Base-by-base conservation (phyloP, 2,329 filamentous ascomycete species). In the Paecilomyces dactylethromorphus region DNA sequence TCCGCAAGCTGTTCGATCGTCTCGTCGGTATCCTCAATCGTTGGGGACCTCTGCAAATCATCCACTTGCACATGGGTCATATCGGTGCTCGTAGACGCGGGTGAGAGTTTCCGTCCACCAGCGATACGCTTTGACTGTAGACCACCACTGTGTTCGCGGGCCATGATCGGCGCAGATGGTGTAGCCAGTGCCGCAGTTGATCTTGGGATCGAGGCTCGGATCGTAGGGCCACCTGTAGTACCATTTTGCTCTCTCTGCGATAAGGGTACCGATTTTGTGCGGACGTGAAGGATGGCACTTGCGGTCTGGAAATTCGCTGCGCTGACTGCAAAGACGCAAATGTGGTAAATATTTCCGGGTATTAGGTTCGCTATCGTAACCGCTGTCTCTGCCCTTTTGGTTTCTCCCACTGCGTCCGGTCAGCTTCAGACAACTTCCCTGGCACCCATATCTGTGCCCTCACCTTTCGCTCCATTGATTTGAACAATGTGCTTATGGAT, bases 291-390 rank as follows among this genome's bases (percentile, higher is more conserved):
- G 39, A 95, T 86, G 4, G 86, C 83, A 72, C 94, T 97, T 39
- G 91, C 89, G 0, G 92, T 91, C 70, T 96, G 91, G 68, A 97
- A 97, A 73, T 94, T 95, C 65, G 92, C 91, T 31, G 88, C 85
- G 54, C 93, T 96, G 57, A 97, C 89, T 45, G 93, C 91, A 65
- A 97, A 90, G 57, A 97, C 91, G 60, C 93, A 88, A 29, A 99
- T 87, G 64, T 96, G 95, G 76, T 97, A 97, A 68, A 92, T 95
- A 68, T 90, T 90, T 64, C 89, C 87, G 0, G 94, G 92, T 66
- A 89, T 87, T 7, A 99, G 81, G 45, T 92, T 91, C 32, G 89
- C 92, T 58, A 99, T 92, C 53, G 90, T 92, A 56, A 97, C 92
- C n/a, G 91, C 90, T 0, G 89, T 91, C 72, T 96, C 91, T 64